Evolutionary conservation across 495 filamentous ascomycete species (phyloP), one percentile per base, ranked within the genome.

Genomic region (Neurospora sublineolata): DNA sequence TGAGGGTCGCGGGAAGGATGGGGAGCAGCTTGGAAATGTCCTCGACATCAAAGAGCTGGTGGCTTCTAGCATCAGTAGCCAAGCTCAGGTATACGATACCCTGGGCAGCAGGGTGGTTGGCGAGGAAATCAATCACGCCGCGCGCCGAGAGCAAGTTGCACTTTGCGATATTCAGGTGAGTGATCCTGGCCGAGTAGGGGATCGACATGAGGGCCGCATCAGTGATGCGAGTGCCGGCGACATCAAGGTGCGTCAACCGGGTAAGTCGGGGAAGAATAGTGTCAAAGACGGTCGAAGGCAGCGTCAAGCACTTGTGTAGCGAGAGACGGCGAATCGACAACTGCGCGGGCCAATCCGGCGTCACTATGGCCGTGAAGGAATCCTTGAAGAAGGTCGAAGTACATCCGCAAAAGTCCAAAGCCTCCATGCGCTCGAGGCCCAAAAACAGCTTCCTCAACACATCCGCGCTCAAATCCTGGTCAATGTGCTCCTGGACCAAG

Each of bases 371-470:
- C 68, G 81, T 73, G 68, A 87, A 84, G n/a, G 90, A 80, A 58
- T 86, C 82, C 75, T 87, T 88, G 82, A 97, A 97, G 20, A 81
- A 78, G 38, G 84, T 81, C n/a, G 90, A 90, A 20, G 90, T 91
- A 77, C 90, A 91, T 70, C 90, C 93, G 77, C 91, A 94, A 73
- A 95, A 91, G 78, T 97, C 93, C 68, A 95, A 73, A 1, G 89
- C 92, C 75, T 86, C 82, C 38, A 97, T 76, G 69, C 89, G 89
- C 6, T 89, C 88, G 20, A 95, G 81, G 67, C 86, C 87, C 70
- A 93, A 89, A 74, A 97, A 91, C 38, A 97, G 78, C 81, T 92
- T 93, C 70, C 83, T 83, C 71, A 97, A 80, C 38, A 97, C 89
- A 23, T 86, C 84, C 27, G 82, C 83, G 75, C 88, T 86, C 38